These are phyloP conservation scores for Neurospora discreta DNA, from an alignment of 495 filamentous ascomycete genomes.

Conservation along the genomic window DNA sequence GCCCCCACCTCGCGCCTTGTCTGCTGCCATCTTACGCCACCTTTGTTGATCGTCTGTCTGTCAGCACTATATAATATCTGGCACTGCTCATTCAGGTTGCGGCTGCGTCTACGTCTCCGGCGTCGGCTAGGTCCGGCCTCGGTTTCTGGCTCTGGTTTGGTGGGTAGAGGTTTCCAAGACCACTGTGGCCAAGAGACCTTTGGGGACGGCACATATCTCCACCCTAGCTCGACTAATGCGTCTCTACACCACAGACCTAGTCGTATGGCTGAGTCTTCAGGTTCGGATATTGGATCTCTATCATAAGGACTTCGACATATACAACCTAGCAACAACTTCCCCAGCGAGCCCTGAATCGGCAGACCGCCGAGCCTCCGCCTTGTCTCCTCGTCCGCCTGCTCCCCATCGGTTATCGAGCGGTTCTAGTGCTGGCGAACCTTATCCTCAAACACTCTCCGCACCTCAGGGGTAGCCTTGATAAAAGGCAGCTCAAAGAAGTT, in stretches of 20 bases:
- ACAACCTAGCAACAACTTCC: not conserved
- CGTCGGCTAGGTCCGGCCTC: no score
- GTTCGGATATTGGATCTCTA: not conserved
- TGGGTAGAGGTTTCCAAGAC: not conserved
- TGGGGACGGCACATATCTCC: not conserved
- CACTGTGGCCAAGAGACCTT: not conserved
- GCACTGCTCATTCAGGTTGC: not conserved
- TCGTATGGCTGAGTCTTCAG: not conserved
- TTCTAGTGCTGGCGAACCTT: not conserved
- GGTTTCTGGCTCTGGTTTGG: not conserved
- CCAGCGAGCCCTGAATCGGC: not conserved
- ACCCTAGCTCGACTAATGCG: not conserved
- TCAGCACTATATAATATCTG: no score
- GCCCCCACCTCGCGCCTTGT: not conserved
- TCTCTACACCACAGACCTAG: not conserved
- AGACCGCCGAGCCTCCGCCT: not conserved
- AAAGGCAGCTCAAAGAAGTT: constrained; percentile 89
- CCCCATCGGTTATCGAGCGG: not conserved
- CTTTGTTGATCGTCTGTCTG: not conserved
- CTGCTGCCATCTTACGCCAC: not conserved
- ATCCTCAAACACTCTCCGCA: constrained; percentile 27
- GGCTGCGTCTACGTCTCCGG: not conserved
- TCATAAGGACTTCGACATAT: not conserved
- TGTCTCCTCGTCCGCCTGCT: not conserved
- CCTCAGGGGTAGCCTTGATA: constrained; percentile 78